Evolutionary conservation across 2,329 filamentous ascomycete genomes (phyloP), one percentile per base, ranked within the genome.

Genomic region (Claviceps purpurea): DNA sequence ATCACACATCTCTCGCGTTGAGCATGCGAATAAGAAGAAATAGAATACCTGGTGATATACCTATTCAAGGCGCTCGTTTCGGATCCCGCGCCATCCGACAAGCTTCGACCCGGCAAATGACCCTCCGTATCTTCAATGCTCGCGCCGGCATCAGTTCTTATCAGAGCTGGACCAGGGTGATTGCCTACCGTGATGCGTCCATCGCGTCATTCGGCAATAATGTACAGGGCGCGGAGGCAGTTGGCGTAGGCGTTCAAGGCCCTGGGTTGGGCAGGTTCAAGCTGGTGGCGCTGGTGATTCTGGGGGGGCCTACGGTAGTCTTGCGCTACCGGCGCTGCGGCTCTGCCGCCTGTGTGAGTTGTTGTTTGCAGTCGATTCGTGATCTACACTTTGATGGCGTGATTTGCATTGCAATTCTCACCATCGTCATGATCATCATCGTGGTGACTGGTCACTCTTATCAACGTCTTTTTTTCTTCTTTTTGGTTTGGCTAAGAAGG

Each of bases 151-250:
- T 95, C 58, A 95, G 95, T 67, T 88, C 89, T 0, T 95, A 93
- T 70, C 57, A 84, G 64, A 84, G 79, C 61, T 91, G 87, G 79
- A 83, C 89, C 8, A 88, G 78, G 49, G 80, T 95, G 54, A 73
- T 91, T 49, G 90, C 95, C 72, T 96, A 90, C 65, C 89, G 90
- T 47, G 90, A 95, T 64, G 89, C 95, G 52, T 89, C 89, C 30
- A 76, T 94, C 58, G 87, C 85, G 0, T 89, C 89, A 0, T 84
- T 94, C 59, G 89, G 95, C 70, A 95, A 95, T 65, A 79, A 8
- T 26, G 7, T 26, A 74, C 1, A 73, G 95, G 14, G 90, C 90
- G 0, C 72, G 90, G 51, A 73, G 76, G 45, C 90, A 95, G 69
- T 95, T 95, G 89, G 86, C 79, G 34, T 80, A 84, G 62, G 89